Percentiles rank a stretch among this genome's conserved stretches.
Evolutionary conservation across 805 yeast species (phyloP).

Genomic region (Saccharomyces mikatae): DNA sequence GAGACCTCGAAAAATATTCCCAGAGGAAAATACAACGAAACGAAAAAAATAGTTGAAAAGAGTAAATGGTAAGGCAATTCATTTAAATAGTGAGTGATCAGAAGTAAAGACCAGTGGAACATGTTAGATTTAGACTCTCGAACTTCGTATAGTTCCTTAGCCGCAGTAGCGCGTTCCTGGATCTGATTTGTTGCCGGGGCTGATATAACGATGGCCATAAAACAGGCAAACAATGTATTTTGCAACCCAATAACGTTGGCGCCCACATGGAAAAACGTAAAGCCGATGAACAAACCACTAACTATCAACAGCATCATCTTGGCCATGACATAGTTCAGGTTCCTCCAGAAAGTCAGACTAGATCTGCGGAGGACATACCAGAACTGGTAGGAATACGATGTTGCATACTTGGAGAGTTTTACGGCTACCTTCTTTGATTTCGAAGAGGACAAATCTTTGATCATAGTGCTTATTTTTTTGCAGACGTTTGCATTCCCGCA

Average conservation of each 20-base stretch:
- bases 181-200: slow-evolving; percentile 36
- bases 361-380: slow-evolving; percentile 28
- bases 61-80: slow-evolving; percentile 32
- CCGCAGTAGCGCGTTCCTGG: slow-evolving; percentile 31
- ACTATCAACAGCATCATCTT: slow-evolving; percentile 37
- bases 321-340: slow-evolving; percentile 35
- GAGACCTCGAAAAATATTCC: slow-evolving; percentile 25
- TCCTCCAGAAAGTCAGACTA: slow-evolving; percentile 31
- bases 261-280: slow-evolving; percentile 47
- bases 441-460: slow-evolving; percentile 31
- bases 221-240: slow-evolving; percentile 33
- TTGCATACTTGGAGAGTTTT: slow-evolving; percentile 14
- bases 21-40: slow-evolving; percentile 36
- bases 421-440: slow-evolving; percentile 1
- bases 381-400: slow-evolving; percentile 27
- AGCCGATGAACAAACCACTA: slow-evolving; percentile 44
- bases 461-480: slow-evolving; percentile 42
- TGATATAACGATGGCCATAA: slow-evolving; percentile 33
- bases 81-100: slow-evolving; percentile 29
- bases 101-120: slow-evolving; percentile 35
- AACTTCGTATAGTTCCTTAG: slow-evolving; percentile 35
- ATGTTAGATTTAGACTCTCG: slow-evolving; percentile 36
- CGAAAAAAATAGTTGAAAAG: slow-evolving; percentile 27
- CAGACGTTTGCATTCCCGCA: slow-evolving; percentile 32
- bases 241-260: slow-evolving; percentile 36